A percentile compares a stretch with the other conserved stretches of the same genome.
phyloP scores from a whole-genome alignment of 768 basidiomycete genomes.

The Brasilioporus rufonigricans region DNA sequence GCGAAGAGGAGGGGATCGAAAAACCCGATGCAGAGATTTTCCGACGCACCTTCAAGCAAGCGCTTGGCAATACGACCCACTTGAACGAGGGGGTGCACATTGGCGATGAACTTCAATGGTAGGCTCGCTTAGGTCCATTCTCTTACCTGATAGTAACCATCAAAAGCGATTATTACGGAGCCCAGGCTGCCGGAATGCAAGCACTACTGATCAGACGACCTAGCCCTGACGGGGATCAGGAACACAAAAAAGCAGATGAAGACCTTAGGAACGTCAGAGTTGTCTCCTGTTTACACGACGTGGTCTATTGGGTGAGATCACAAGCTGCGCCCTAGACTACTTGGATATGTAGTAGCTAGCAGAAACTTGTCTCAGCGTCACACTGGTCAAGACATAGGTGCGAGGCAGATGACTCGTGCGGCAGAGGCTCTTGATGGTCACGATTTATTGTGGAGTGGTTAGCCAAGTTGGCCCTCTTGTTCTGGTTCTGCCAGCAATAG shows the following conservation, averaged over 20 bases:
- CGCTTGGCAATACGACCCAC: not conserved
- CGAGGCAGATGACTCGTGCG: not conserved
- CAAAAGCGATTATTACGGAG: slow-evolving; percentile 65
- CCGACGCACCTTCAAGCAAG: slow-evolving; percentile 35
- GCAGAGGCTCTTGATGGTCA: no score
- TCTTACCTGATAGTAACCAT: slow-evolving; percentile 1
- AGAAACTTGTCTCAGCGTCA: not conserved
- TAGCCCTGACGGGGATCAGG: slow-evolving; percentile 47
- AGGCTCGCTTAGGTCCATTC: slow-evolving; percentile 16
- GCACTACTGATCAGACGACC: slow-evolving; percentile 56
- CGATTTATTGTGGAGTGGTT: no score
- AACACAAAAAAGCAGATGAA: slow-evolving; percentile 40
- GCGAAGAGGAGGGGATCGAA: slow-evolving; percentile 66
- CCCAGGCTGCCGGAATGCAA: slow-evolving; percentile 50
- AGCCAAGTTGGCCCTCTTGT: no score
- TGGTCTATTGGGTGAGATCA: slow-evolving; percentile 37
- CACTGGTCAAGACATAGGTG: no score
- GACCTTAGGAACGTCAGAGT: slow-evolving; percentile 41
- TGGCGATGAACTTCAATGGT: slow-evolving; percentile 74
- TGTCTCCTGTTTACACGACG: slow-evolving; percentile 36
- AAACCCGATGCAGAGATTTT: slow-evolving; percentile 69
- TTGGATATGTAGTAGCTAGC: not conserved
- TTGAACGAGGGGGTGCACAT: slow-evolving; percentile 58
- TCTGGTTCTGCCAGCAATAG: no score
- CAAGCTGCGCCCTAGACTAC: slow-evolving; percentile 5